Evolutionary conservation across 768 basidiomycete species (phyloP), one percentile per base, ranked within the genome.

Genomic region (Punctularia strigosozonata): DNA sequence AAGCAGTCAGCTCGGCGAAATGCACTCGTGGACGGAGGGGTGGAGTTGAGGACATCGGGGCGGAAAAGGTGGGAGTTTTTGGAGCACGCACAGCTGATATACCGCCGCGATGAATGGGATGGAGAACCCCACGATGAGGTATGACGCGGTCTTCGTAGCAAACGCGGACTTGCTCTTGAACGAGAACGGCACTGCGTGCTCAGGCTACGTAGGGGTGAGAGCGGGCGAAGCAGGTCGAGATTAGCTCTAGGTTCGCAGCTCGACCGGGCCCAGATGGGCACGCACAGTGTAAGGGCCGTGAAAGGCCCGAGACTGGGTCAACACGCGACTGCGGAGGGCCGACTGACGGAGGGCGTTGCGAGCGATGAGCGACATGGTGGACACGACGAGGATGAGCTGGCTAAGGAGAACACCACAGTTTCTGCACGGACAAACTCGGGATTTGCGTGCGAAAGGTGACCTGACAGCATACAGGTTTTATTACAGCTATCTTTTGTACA

Each of bases 41-140:
- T 15, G 19, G 22, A 43, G 41, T 43, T 43, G 21, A 25, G 24
- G 22, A 13, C 7, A 28, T 28, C 38, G 15, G 43, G 37, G 24
- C 13, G 24, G 32, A 28, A 37, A 33, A 30, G 39, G 39, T 25
- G n/a, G 24, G n/a, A 6, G 18, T 23, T 43, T 33, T 30, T 30
- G 28, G 23, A n/a, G 23, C 26, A 63, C 83, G 46, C 48, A 86
- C 83, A 86, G 45, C 56, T 84, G 81, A 51, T 67, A 73, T 26
- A 51, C 56, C 4, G 72, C 62, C 4, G 80, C 81, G 39, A 68
- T 46, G 56, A 86, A 76, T 20, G 83, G 83, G 44, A 85, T 71
- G 41, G 68, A 56, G 56, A 83, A 81, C 10, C 81, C 83, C 10
- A 61, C 43, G 12, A 54, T 35, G 40, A 86, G 64, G 57, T 63